phyloP scores from a whole-genome alignment of 108 stramenopile genomes.

The Cyclotella atomus region DNA sequence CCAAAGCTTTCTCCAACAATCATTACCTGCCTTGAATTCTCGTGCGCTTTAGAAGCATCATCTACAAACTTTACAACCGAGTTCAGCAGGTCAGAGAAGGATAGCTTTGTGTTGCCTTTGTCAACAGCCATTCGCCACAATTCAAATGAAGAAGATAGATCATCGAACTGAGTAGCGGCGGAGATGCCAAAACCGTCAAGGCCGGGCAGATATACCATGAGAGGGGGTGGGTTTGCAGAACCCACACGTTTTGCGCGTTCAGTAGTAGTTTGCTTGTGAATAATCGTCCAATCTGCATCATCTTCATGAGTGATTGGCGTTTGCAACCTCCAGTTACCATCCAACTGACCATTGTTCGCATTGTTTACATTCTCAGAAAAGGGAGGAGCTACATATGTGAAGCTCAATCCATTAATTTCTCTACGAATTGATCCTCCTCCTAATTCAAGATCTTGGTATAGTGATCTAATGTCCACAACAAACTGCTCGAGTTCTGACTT shows the following conservation, averaged over 20 bases:
- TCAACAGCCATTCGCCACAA: constrained; percentile 77
- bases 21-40: constrained; percentile 55
- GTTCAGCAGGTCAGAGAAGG: constrained; percentile 64
- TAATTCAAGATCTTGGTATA: constrained; percentile 44
- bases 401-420: constrained; percentile 27
- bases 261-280: constrained; percentile 16
- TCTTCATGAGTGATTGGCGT: constrained; percentile 18
- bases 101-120: constrained; percentile 45
- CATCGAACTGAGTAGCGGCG: constrained; percentile 79
- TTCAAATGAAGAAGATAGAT: constrained; percentile 76
- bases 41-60: constrained; percentile 36
- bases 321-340: constrained; percentile 41
- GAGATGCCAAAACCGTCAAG: constrained; percentile 91
- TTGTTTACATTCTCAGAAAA: neutral
- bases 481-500: constrained; percentile 32
- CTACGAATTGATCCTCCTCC: constrained; percentile 42
- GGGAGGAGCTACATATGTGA: constrained; percentile 44
- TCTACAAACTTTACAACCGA: constrained; percentile 58
- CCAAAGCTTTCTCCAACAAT: constrained; percentile 90
- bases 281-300: constrained; percentile 20
- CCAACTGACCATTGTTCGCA: constrained; percentile 7
- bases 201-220: constrained; percentile 83
- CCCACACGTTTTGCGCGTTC: neutral
- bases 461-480: constrained; percentile 19
- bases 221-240: constrained; percentile 25